phyloP scores from a whole-genome alignment of 345 rosid species.

The Kernera saxatilis region DNA sequence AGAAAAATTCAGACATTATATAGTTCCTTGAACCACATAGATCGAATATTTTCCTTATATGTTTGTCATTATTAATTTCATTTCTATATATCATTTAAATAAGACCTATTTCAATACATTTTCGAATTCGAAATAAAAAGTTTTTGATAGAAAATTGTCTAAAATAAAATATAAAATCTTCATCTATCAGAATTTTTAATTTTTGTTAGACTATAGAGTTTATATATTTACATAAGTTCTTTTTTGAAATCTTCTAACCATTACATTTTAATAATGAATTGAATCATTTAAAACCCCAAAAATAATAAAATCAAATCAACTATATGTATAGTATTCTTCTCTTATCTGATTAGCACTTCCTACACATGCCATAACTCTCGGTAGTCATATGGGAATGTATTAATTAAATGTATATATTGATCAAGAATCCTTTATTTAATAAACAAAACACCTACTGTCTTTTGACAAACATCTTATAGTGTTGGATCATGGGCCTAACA shows the following conservation, averaged over 20 bases:
- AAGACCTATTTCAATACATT: too few relatives aligned
- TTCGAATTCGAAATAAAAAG: too few relatives aligned
- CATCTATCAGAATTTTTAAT: not conserved
- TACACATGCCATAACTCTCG: slow-evolving; percentile 22
- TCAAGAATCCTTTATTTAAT: slow-evolving; percentile 5
- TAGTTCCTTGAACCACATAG: not conserved
- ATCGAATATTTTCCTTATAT: not conserved
- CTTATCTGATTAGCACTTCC: not conserved
- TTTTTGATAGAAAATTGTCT: not conserved
- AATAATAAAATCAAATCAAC: not conserved
- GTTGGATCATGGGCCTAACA: slow-evolving; percentile 43
- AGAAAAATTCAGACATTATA: not conserved
- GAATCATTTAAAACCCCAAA: not conserved
- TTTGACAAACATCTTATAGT: slow-evolving; percentile 32
- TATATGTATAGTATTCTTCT: not conserved
- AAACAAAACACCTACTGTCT: slow-evolving; percentile 28
- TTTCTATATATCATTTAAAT: not conserved
- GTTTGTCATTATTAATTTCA: not conserved
- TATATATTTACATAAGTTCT: not conserved
- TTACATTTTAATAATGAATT: not conserved
- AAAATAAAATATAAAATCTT: not conserved
- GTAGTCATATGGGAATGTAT: slow-evolving; percentile 21
- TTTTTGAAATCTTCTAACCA: not conserved
- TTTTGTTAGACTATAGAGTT: not conserved
- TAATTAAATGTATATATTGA: slow-evolving; percentile 10